These are phyloP conservation scores for Pseudocohnilembus persalinus DNA, from an alignment of 169 alveolate species.

Conservation along the genomic window DNA sequence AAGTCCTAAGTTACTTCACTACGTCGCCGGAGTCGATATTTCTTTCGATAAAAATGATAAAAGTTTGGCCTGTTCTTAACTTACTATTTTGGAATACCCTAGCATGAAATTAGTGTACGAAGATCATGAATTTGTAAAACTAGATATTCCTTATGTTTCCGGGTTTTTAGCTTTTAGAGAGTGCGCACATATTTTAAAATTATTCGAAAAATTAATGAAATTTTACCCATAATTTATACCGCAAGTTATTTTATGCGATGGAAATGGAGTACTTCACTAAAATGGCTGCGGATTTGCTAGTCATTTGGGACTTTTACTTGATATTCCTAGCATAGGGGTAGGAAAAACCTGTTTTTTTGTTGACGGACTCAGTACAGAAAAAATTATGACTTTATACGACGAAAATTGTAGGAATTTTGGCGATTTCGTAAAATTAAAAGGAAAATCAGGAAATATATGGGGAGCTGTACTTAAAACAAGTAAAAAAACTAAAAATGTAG, in stretches of 20 bases:
- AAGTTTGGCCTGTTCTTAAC: constrained; percentile 71
- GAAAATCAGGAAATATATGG: constrained; percentile 76
- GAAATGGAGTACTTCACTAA: constrained; percentile 85
- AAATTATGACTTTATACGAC: constrained; percentile 24
- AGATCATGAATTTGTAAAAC: constrained; percentile 64
- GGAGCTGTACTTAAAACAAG: constrained; percentile 75
- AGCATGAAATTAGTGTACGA: constrained; percentile 69
- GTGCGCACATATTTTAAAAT: constrained; percentile 65
- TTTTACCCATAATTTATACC: constrained; percentile 68
- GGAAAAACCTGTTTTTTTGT: constrained; percentile 80
- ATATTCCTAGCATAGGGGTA: constrained; percentile 81
- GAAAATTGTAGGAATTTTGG: constrained; percentile 60
- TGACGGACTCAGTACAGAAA: constrained; percentile 74
- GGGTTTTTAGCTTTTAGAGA: constrained; percentile 91
- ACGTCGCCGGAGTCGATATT: constrained; percentile 80
- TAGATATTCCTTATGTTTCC: constrained; percentile 82
- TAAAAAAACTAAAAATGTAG: constrained; percentile 54
- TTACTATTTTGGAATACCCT: constrained; percentile 63
- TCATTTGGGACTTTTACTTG: constrained; percentile 82
- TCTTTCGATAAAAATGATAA: constrained; percentile 64
- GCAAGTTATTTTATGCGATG: constrained; percentile 82
- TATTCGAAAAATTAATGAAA: constrained; percentile 58
- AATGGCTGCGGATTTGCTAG: constrained; percentile 87
- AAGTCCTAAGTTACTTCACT: too few species aligned
- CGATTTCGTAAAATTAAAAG: constrained; percentile 58